Percentiles rank a stretch among this genome's conserved stretches.
Evolutionary conservation across 345 rosid species (phyloP).

Genomic region (Chamaenerion angustifolium): DNA sequence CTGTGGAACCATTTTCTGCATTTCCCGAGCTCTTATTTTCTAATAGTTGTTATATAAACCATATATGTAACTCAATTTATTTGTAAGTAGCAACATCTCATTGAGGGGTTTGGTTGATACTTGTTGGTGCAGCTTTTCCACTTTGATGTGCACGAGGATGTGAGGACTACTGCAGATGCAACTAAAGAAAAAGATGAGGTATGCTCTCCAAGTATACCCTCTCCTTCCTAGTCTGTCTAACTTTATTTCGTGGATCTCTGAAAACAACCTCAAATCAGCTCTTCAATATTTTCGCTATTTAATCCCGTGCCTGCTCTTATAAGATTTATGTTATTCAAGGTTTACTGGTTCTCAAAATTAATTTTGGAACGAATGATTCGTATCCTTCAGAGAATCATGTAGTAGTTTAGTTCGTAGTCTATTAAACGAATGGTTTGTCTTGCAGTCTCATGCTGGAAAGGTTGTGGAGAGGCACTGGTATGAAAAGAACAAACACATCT

Average conservation of each 20-base stretch:
- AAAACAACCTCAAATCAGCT: background rate
- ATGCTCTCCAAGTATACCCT: background rate
- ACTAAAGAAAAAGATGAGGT: conserved; percentile 98
- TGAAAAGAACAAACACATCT: conserved; percentile 96
- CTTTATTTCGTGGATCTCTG: too few relatives aligned
- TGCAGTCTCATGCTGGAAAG: conserved; percentile 96
- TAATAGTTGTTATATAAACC: too few relatives aligned
- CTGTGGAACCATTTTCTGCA: too few relatives aligned
- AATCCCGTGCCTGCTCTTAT: background rate
- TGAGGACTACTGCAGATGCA: conserved; percentile 90
- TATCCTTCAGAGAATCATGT: too few relatives aligned
- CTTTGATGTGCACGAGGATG: conserved; percentile 98
- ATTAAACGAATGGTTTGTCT: too few relatives aligned
- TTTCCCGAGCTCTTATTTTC: too few relatives aligned
- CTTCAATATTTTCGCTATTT: background rate
- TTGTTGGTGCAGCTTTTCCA: conserved; percentile 77
- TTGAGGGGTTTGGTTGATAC: background rate
- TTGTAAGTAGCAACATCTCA: background rate
- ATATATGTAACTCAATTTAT: too few relatives aligned
- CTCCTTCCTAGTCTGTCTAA: too few relatives aligned
- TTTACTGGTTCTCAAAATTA: too few relatives aligned
- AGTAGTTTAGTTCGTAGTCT: too few relatives aligned
- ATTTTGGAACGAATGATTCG: too few relatives aligned
- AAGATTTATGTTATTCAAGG: background rate
- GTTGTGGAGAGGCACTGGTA: conserved; percentile 99